A percentile compares a stretch with the other conserved stretches of the same genome.
Evolutionary conservation across 2,329 filamentous ascomycete genomes (phyloP).

Genomic region (Penicillium sp.): DNA sequence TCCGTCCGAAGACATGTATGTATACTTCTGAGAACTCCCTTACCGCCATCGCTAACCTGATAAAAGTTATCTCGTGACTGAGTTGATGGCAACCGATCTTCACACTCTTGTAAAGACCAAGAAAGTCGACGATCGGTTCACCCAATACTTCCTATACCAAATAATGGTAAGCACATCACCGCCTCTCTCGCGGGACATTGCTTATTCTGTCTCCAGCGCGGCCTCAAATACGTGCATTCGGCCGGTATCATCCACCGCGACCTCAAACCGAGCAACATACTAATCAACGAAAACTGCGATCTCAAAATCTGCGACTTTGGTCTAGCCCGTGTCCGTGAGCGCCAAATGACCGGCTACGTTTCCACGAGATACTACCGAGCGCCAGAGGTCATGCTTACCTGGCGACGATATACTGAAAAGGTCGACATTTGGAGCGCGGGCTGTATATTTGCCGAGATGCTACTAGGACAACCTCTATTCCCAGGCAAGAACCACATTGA

Average conservation of each 20-base stretch:
- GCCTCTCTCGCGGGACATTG: background rate
- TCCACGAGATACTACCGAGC: constrained; percentile 98
- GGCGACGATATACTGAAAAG: constrained; percentile 99
- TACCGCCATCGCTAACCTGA: background rate
- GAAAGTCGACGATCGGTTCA: constrained; percentile 97
- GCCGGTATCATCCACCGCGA: constrained; percentile 96
- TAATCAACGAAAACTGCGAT: constrained; percentile 99
- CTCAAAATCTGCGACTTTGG: constrained; percentile 99
- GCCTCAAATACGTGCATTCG: constrained; percentile 97
- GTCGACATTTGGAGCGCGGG: constrained; percentile 99
- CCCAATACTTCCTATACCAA: constrained; percentile 99
- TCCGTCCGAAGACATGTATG: constrained; percentile 94
- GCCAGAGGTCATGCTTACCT: constrained; percentile 99
- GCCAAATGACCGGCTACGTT: constrained; percentile 98
- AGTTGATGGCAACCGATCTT: constrained; percentile 91
- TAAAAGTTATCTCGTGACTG: constrained; percentile 88
- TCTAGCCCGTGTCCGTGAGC: constrained; percentile 92
- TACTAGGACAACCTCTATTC: constrained; percentile 95
- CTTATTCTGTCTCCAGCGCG: constrained; percentile 58
- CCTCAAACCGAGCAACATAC: constrained; percentile 96
- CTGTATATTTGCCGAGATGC: constrained; percentile 98
- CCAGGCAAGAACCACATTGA: constrained; percentile 99
- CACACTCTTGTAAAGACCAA: constrained; percentile 90
- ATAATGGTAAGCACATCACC: constrained; percentile 67
- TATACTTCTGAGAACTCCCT: constrained; percentile 5